phyloP scores from a whole-genome alignment of 106 monocot species.

The Ottelia alismoides region DNA sequence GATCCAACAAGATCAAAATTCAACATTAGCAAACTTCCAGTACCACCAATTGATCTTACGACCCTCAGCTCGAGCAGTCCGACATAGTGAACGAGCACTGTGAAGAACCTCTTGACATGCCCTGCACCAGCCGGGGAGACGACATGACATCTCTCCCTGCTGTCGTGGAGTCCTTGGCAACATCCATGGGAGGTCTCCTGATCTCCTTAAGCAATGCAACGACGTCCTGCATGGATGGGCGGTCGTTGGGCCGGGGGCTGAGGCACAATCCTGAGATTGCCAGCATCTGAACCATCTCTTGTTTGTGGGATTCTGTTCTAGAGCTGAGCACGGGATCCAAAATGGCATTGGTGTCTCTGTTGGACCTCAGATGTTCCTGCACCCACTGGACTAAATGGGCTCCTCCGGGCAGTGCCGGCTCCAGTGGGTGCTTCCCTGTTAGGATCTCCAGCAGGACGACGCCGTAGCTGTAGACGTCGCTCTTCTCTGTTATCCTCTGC shows the following conservation, averaged over 20 bases:
- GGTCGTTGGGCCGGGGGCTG: slow-evolving; percentile 36
- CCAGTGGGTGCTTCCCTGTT: slow-evolving; percentile 70
- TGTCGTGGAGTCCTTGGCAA: slow-evolving; percentile 16
- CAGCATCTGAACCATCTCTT: slow-evolving; percentile 59
- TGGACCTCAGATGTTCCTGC: slow-evolving; percentile 30
- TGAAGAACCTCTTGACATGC: slow-evolving; percentile 29
- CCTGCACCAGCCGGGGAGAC: slow-evolving; percentile 3
- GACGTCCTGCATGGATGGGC: slow-evolving; percentile 89
- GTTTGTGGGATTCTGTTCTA: slow-evolving; percentile 29
- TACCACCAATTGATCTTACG: too few relatives aligned
- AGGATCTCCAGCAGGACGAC: slow-evolving; percentile 77
- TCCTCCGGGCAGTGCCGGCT: slow-evolving; percentile 57
- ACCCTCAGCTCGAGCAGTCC: slow-evolving; percentile 33
- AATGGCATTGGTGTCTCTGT: slow-evolving; percentile 27
- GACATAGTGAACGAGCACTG: slow-evolving; percentile 65
- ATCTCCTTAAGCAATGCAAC: slow-evolving; percentile 83
- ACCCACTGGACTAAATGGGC: slow-evolving; percentile 75
- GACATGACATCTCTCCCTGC: background rate
- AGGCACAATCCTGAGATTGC: slow-evolving; percentile 55
- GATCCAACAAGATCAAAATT: too few relatives aligned
- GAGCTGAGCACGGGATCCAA: slow-evolving; percentile 52
- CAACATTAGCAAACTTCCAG: too few relatives aligned
- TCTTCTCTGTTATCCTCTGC: slow-evolving; percentile 72
- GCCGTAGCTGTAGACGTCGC: slow-evolving; percentile 94
- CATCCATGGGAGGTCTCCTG: slow-evolving; percentile 25